phyloP scores from a whole-genome alignment of 1,284 basidiomycete species.

The Vanrija sp. region DNA sequence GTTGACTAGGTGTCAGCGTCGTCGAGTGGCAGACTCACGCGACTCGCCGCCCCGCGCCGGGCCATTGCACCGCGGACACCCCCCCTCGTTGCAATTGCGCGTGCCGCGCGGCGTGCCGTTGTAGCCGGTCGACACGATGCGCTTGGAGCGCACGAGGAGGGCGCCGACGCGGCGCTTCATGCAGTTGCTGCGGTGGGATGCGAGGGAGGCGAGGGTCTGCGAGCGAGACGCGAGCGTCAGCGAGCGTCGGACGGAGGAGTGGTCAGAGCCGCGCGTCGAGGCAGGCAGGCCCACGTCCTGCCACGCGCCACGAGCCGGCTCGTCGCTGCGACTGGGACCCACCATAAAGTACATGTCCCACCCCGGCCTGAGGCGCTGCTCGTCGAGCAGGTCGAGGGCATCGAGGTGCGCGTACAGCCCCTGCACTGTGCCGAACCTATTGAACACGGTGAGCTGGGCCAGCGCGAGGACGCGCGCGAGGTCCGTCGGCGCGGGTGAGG shows the following conservation, averaged over 20 bases:
- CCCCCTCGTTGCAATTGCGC: conserved; percentile 79
- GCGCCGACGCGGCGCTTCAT: conserved; percentile 98
- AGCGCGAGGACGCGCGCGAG: conserved; percentile 40
- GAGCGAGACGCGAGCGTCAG: conserved; percentile 30
- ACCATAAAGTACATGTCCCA: conserved; percentile 98
- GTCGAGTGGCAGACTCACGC: conserved; percentile 31
- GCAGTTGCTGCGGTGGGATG: conserved; percentile 83
- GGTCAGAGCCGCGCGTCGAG: too few species aligned
- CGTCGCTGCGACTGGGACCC: too few species aligned
- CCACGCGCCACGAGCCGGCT: too few species aligned
- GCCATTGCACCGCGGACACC: conserved; percentile 75
- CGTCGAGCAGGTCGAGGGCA: conserved; percentile 63
- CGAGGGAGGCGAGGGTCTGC: conserved; percentile 78
- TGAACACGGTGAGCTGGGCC: conserved; percentile 63
- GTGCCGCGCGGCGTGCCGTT: conserved; percentile 94
- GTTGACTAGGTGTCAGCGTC: conserved; percentile 49
- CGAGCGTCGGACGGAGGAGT: neutral
- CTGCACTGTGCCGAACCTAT: conserved; percentile 60
- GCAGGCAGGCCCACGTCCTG: too few species aligned
- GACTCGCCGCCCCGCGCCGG: conserved; percentile 55
- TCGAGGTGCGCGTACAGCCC: conserved; percentile 65
- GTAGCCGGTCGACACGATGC: conserved; percentile 95
- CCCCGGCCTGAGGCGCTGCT: conserved; percentile 70
- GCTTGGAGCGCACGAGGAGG: conserved; percentile 72
- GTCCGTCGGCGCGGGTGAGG: conserved; percentile 22